These are phyloP conservation scores for Nissolia schottii DNA, from an alignment of 306 rosid species.

Conservation along the genomic window DNA sequence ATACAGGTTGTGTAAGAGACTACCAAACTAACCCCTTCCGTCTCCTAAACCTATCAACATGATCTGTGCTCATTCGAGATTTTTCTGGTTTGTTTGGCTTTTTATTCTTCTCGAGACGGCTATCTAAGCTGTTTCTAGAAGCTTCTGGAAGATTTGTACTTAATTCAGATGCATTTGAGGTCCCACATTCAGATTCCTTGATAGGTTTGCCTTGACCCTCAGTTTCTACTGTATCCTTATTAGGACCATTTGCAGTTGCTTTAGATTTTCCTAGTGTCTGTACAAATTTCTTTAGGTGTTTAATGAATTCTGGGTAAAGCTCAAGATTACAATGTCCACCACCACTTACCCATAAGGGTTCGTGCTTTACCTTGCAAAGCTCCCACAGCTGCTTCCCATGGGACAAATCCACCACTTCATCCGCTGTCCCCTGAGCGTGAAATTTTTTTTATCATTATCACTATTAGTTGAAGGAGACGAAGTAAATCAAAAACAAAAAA, in stretches of 20 bases:
- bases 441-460: not conserved
- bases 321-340: constrained; percentile 95
- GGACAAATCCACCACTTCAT: constrained; percentile 88
- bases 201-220: constrained; percentile 44
- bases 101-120: constrained; percentile 86
- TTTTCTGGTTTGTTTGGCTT: constrained; percentile 71
- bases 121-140: constrained; percentile 98
- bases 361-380: constrained; percentile 78
- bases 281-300: constrained; percentile 93
- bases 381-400: constrained; percentile 95
- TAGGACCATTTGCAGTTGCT: constrained; percentile 52
- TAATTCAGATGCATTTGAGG: constrained; percentile 49
- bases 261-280: constrained; percentile 74
- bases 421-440: constrained; percentile 75
- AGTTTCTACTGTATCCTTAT: constrained; percentile 40
- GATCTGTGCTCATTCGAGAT: constrained; percentile 98
- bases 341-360: constrained; percentile 90
- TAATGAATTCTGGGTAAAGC: constrained; percentile 87
- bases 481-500: not conserved
- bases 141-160: constrained; percentile 65
- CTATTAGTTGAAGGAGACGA: not conserved
- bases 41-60: constrained; percentile 83
- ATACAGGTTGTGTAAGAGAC: constrained; percentile 34
- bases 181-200: constrained; percentile 57
- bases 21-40: constrained; percentile 80